Evolutionary conservation across 2,329 filamentous ascomycete species (phyloP).

Genomic region (Hypoxylon sp.): DNA sequence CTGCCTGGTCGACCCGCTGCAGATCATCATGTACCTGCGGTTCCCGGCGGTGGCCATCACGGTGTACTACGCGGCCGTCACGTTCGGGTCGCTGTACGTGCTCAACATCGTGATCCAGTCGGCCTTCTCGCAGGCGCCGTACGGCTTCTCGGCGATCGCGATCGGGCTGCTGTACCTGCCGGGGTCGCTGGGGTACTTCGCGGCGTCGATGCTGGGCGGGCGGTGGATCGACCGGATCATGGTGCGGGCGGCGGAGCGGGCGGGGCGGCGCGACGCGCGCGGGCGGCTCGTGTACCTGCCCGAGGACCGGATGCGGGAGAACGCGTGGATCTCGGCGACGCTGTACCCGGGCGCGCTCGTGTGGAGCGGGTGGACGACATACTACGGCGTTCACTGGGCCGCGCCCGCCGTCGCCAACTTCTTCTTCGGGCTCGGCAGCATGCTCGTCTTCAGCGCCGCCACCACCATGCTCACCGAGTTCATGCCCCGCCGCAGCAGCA

Average conservation of each 20-base stretch:
- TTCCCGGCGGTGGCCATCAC: slow-evolving; percentile 78
- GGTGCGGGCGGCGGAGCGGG: slow-evolving; percentile 75
- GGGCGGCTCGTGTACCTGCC: slow-evolving; percentile 74
- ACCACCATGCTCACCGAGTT: slow-evolving; percentile 90
- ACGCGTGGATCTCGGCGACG: slow-evolving; percentile 77
- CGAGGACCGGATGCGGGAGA: slow-evolving; percentile 84
- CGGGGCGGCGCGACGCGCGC: slow-evolving; percentile 70
- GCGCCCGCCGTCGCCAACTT: slow-evolving; percentile 71
- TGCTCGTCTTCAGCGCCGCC: slow-evolving; percentile 77
- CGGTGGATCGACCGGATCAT: slow-evolving; percentile 84
- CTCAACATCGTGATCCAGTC: slow-evolving; percentile 80
- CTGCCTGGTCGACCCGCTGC: slow-evolving; percentile 75
- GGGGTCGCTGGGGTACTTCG: slow-evolving; percentile 74
- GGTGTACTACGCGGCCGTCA: slow-evolving; percentile 76
- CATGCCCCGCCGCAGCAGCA: slow-evolving; percentile 73
- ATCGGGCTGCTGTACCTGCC: slow-evolving; percentile 82
- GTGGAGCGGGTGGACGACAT: slow-evolving; percentile 78
- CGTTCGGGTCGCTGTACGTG: slow-evolving; percentile 78
- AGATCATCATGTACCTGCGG: slow-evolving; percentile 73
- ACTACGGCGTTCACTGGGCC: slow-evolving; percentile 71
- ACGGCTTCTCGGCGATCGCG: slow-evolving; percentile 72
- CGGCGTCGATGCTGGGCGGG: slow-evolving; percentile 73
- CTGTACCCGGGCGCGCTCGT: slow-evolving; percentile 75
- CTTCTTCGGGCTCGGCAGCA: slow-evolving; percentile 77
- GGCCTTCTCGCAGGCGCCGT: slow-evolving; percentile 71